These are phyloP conservation scores for Trematosphaeria pertusa DNA, from an alignment of 2,329 filamentous ascomycete species.

Conservation along the genomic window DNA sequence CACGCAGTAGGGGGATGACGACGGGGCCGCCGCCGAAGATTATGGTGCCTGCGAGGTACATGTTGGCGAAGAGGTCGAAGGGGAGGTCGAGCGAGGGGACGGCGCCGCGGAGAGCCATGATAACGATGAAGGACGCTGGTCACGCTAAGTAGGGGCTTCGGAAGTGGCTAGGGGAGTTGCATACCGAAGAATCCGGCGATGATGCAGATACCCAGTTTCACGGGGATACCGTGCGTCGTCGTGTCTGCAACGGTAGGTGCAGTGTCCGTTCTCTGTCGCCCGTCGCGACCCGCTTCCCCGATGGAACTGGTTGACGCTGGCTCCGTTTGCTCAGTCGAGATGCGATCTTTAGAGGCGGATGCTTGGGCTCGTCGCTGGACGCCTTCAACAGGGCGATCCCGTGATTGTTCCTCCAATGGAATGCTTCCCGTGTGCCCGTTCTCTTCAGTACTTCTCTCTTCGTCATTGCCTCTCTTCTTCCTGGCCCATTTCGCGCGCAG, in stretches of 20 bases:
- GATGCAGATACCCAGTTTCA: background rate
- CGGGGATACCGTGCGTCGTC: background rate
- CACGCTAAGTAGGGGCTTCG: no score
- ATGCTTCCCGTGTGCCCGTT: constrained; percentile 17
- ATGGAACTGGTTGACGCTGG: no score
- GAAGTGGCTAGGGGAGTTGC: background rate
- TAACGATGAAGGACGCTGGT: constrained; percentile 58
- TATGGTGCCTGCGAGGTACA: constrained; percentile 74
- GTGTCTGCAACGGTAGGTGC: background rate
- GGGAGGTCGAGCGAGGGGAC: constrained; percentile 53
- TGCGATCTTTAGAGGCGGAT: no score
- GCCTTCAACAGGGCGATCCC: constrained; percentile 10
- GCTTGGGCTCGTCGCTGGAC: constrained; percentile 27
- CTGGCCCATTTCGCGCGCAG: constrained; percentile 25
- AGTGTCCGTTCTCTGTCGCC: no score
- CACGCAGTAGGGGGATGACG: constrained; percentile 53
- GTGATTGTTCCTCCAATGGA: constrained; percentile 10
- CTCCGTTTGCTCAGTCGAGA: no score
- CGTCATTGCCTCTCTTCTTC: constrained; percentile 23
- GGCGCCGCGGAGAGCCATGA: constrained; percentile 60
- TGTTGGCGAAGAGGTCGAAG: constrained; percentile 71
- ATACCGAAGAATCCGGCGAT: background rate
- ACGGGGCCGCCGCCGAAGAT: constrained; percentile 57
- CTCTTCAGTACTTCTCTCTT: constrained; percentile 30
- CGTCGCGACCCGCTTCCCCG: no score